Percentiles rank a stretch among this genome's conserved stretches.
Conservation (phyloP, 1,139 yeast genomes). For the Sugiyamaella paludigena region DNA sequence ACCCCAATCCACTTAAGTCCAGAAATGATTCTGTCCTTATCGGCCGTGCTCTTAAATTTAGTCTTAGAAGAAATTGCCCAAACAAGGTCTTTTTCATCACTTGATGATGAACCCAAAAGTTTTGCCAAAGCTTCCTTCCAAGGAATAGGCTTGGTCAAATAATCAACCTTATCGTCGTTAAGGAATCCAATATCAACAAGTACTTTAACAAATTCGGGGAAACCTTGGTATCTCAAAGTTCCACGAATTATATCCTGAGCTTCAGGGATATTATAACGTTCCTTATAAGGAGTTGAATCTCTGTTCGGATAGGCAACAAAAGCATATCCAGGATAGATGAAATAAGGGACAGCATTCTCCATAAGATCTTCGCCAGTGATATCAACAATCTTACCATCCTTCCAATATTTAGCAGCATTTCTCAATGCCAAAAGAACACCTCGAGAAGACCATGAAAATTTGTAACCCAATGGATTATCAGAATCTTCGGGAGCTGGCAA, state of each 20-base stretch:
- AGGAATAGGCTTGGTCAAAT: conserved; percentile 52
- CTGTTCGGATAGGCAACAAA: conserved; percentile 97
- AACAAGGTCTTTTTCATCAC: conserved; percentile 67
- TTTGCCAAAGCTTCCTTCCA: conserved; percentile 89
- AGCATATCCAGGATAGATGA: conserved; percentile 92
- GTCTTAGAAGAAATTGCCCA: conserved; percentile 76
- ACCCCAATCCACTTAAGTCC: conserved; percentile 95
- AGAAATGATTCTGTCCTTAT: conserved; percentile 78
- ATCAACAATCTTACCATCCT: conserved; percentile 77
- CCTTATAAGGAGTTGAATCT: conserved; percentile 92
- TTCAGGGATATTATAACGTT: conserved; percentile 91
- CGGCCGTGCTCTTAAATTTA: conserved; percentile 74
- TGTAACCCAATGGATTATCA: conserved; percentile 96
- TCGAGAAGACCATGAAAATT: conserved; percentile 98
- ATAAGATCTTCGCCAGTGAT: conserved; percentile 87
- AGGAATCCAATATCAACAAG: conserved; percentile 92
- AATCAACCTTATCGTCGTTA: conserved; percentile 67
- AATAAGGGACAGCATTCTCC: conserved; percentile 94
- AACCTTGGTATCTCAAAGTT: conserved; percentile 95
- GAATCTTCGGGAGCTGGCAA: conserved; percentile 97
- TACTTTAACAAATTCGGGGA: conserved; percentile 96
- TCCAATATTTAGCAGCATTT: conserved; percentile 87
- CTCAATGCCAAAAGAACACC: conserved; percentile 95
- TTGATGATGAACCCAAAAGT: conserved; percentile 70
- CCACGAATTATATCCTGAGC: conserved; percentile 97